Base-by-base conservation (phyloP, 805 yeast species). In the Candida nanaspora region DNA sequence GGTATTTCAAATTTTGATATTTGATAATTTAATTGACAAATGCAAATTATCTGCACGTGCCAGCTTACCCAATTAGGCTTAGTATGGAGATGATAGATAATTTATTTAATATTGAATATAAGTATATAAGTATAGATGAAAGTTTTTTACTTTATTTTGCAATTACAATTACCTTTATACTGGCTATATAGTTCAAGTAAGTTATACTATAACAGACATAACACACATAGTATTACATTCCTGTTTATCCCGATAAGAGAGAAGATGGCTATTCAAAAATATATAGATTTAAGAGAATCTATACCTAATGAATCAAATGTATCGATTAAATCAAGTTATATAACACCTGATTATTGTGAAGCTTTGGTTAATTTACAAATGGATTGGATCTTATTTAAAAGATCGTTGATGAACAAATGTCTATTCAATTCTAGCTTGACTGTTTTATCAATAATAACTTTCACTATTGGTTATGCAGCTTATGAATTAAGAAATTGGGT, bases 321-420 rank as follows among this genome's bases (percentile, higher is more conserved):
- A 10, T 73, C 74, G 1, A 73, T 84, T 30, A 63, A 59, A 35
- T 64, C 76, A 29, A 51, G 73, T 1, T 56, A 60, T 2, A 63
- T 85, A 38, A 65, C 63, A 6, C 89, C 89, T 1, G 76, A 72
- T 25, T 66, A 69, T 32, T 67, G 82, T 1, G 73, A 75, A 34
- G 84, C 84, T 10, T 75, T 81, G 1, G 53, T 80, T 41, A 78
- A 76, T 42, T 59, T 83, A 44, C 76, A 81, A 25, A 77, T 84
- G 42, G 93, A 84, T 55, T 76, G 69, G 47, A 62, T 75, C 41
- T 54, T 72, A 20, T 68, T 64, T 46, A 55, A 65, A 31, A 81
- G 76, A 52, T 60, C 78, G 2, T 44, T 58, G 21, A 65, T 76
- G 40, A 75, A 72, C 53, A 68, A 54, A 43, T 51, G 52, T 35